Base-by-base conservation (phyloP, 2,329 filamentous ascomycete genomes). In the Geosmithia flava region DNA sequence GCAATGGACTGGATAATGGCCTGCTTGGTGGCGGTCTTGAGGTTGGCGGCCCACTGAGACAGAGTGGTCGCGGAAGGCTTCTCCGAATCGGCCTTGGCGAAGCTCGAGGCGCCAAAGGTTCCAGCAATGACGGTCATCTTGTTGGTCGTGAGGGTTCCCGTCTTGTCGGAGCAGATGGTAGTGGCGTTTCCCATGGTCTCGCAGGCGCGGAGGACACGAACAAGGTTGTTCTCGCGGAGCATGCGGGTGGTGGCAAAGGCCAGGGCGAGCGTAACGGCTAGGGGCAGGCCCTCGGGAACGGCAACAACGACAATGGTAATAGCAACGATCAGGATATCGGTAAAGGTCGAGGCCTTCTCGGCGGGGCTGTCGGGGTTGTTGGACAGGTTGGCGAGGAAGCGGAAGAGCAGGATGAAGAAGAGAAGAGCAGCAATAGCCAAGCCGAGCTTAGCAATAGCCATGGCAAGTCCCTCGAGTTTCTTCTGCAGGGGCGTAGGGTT, bases 361-460 rank as follows among this genome's bases (percentile, higher is more conserved):
- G 77, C 69, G 1, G 79, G 67, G 0, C 67, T 64, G 0, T 54
- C 59, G 20, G 54, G 42, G 56, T 76, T 80, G 37, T 66, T 57
- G 5, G 75, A 74, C 7, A 91, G 71, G 16, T 73, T 64, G 33
- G 75, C 81, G 20, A 87, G 68, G 59, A 89, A 91, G 57, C 86
- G 82, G 68, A 91, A 86, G 56, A 90, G 79, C 13, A 90, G 70
- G 20, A 88, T 83, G 47, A 88, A 66, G 60, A 93, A 91, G 19
- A 91, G 71, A 7, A 90, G 64, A 15, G 85, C 63, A 43, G 85
- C 85, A 30, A 86, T 81, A 48, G 78, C 78, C 55, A 83, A 79
- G 27, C 75, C 76, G 23, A 63, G 51, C 51, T 62, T 66, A n/a
- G 65, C 65, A 46, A 66, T 66, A 33, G 55, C 56, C 20, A 60